phyloP scores from a whole-genome alignment of 2,329 filamentous ascomycete species.

The Cercospora sp. region DNA sequence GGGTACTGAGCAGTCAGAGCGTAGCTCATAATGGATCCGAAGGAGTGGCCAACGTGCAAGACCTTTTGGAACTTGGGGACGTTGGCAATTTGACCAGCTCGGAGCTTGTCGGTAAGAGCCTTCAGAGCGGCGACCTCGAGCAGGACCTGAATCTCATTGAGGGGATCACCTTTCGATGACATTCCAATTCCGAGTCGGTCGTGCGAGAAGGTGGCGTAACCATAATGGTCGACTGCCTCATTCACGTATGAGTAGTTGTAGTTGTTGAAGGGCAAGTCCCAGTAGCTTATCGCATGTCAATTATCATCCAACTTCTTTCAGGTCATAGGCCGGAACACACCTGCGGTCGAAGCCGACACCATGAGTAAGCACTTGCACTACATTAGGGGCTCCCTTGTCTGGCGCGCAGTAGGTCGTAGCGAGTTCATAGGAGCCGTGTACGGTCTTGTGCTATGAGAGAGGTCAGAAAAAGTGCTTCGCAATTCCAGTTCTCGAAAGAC shows the following conservation, averaged over 20 bases:
- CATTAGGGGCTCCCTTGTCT: constrained; percentile 42
- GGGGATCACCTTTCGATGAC: constrained; percentile 59
- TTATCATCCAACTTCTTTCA: constrained; percentile 41
- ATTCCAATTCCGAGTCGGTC: constrained; percentile 63
- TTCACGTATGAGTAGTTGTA: constrained; percentile 65
- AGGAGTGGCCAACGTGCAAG: constrained; percentile 65
- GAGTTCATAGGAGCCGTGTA: constrained; percentile 58
- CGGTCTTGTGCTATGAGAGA: constrained; percentile 47
- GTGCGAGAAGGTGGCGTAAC: constrained; percentile 61
- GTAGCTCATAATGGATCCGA: constrained; percentile 61
- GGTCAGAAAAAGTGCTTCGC: neutral
- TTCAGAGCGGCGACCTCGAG: constrained; percentile 61
- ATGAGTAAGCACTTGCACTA: constrained; percentile 54
- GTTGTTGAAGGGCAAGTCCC: constrained; percentile 57
- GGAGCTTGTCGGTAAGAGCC: constrained; percentile 54
- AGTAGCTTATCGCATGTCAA: constrained; percentile 58
- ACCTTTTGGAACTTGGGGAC: constrained; percentile 47
- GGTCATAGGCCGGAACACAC: constrained; percentile 17
- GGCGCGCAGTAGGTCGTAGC: constrained; percentile 64
- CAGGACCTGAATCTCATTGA: constrained; percentile 60
- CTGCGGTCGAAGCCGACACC: constrained; percentile 57
- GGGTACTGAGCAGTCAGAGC: constrained; percentile 56
- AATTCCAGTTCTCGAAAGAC: neutral
- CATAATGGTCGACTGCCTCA: constrained; percentile 54
- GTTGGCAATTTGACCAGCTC: constrained; percentile 46